Evolutionary conservation across 306 rosid species (phyloP).

Genomic region (Geum urbanum): DNA sequence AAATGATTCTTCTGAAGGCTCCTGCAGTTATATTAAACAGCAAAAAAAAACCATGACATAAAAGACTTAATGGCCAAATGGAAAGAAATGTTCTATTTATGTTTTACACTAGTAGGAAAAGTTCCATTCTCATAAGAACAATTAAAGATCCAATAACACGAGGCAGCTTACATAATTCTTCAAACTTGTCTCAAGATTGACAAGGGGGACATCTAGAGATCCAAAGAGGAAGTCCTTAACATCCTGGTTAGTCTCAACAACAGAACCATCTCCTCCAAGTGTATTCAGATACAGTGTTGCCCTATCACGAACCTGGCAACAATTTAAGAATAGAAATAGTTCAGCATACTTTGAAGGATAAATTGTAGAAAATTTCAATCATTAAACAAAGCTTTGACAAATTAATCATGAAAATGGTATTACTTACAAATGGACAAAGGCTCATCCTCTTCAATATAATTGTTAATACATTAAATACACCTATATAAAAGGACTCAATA

Average conservation of each 20-base stretch:
- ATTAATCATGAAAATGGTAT: background rate
- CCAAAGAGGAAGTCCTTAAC: constrained; percentile 76
- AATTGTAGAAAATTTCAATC: background rate
- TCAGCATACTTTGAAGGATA: background rate
- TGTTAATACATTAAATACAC: constrained; percentile 3
- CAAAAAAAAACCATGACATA: constrained; percentile 26
- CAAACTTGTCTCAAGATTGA: constrained; percentile 86
- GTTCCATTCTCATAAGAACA: background rate
- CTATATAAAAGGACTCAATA: background rate
- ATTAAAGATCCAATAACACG: background rate
- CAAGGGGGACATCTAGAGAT: constrained; percentile 77
- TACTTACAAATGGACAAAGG: constrained; percentile 1
- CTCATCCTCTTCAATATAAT: background rate
- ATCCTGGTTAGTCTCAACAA: constrained; percentile 67
- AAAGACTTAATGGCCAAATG: constrained; percentile 12
- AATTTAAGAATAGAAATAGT: constrained; percentile 4
- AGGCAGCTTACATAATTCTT: constrained; percentile 60
- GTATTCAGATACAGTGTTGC: constrained; percentile 87
- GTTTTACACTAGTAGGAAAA: background rate
- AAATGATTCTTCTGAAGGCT: constrained; percentile 86
- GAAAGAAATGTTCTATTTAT: background rate
- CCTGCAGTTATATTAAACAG: constrained; percentile 49
- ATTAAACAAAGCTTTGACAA: background rate
- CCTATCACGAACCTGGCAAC: constrained; percentile 88
- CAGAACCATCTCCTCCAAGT: constrained; percentile 74